These are phyloP conservation scores for Trichosporon sp. DNA, from an alignment of 1,284 basidiomycete genomes.

Conservation along the genomic window DNA sequence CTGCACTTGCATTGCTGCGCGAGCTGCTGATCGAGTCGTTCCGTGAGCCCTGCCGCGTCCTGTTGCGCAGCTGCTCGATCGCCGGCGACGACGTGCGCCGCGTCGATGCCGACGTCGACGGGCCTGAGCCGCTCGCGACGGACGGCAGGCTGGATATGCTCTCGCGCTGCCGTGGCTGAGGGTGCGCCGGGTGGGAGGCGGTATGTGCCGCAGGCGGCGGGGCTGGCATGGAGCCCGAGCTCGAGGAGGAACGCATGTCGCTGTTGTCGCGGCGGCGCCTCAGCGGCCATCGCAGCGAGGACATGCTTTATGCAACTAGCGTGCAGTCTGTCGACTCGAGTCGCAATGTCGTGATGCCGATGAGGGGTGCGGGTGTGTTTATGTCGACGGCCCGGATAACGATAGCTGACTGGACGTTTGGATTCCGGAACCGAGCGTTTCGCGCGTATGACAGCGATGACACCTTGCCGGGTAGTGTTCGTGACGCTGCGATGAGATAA, in stretches of 20 bases:
- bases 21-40: not conserved
- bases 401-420: not conserved
- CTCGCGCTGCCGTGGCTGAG: not conserved
- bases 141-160: not conserved
- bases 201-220: not conserved
- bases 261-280: not conserved
- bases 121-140: not conserved
- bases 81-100: conserved; percentile 7
- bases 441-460: not conserved
- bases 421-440: not conserved
- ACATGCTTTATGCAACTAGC: not conserved
- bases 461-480: not conserved
- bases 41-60: not conserved
- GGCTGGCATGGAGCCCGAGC: not conserved
- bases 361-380: not conserved
- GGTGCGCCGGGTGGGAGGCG: not conserved
- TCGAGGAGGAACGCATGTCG: not conserved
- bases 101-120: not conserved
- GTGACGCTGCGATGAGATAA: not conserved
- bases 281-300: not conserved
- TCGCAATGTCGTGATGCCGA: not conserved
- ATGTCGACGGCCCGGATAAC: not conserved
- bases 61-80: conserved; percentile 7
- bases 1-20: not conserved
- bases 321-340: not conserved